Evolutionary conservation across 2,329 filamentous ascomycete species (phyloP), one percentile per base, ranked within the genome.

Genomic region (Ampelomyces quisqualis): DNA sequence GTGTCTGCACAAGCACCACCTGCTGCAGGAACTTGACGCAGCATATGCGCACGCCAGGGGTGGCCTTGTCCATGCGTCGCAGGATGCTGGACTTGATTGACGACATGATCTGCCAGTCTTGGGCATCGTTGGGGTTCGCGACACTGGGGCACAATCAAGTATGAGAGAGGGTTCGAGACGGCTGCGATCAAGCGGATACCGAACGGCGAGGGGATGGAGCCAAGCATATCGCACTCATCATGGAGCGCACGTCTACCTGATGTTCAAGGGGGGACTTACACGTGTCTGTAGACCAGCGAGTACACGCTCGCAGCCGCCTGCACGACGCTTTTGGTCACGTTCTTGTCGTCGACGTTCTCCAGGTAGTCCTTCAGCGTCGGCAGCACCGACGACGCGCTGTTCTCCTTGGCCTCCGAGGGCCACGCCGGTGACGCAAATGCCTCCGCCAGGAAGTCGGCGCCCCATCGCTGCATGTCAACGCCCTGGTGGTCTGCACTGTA

Each of bases 1-100:
- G 83, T 8, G 89, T 96, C 70, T 98, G 91, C 13, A 90, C 88
- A 53, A 96, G 80, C 30, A 98, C 86, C 30, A 97, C 88, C 50
- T 88, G 84, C 72, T 98, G 91, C 24, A 89, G 85, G 68, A 98
- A 98, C 70, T 98, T 98, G 77, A 97, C 85, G 73, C 93, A 97
- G 75, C 90, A 95, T 67, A 97, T 85, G 58, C 85, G 85, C 49
- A 97, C 81, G 2, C 88, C 85, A 9, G 85, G 78, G 10, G 81
- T 73, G 13, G 88, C 84, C 29, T 76, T 79, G 57, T 96, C 91
- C 91, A 94, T 96, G 60, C 93, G 82, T 45, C 81, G 82, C 45
- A 98, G 70, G 54, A 98, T 93, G 58, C 84, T 86, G 40, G 86
- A 82, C 74, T 98, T 98, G 70, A 97, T 91, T 8, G 83, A 79